A percentile compares a stretch with the other conserved stretches of the same genome.
These are phyloP conservation scores for Polysphondylium violaceum DNA, from an alignment of 78 protist species.

Conservation along the genomic window DNA sequence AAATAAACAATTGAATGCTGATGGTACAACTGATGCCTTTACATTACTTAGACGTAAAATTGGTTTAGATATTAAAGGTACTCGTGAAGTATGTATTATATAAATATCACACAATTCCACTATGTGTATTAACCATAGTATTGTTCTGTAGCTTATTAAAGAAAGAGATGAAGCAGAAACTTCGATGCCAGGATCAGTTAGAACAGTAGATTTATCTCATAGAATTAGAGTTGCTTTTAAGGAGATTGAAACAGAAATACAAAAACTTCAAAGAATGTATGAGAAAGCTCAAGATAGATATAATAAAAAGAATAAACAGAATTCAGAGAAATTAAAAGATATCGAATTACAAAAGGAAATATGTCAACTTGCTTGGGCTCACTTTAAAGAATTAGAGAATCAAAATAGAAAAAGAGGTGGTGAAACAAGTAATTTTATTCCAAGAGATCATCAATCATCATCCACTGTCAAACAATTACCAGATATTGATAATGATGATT, in stretches of 20 bases:
- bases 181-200: conserved; percentile 73
- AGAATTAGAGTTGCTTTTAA: conserved; percentile 24
- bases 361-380: conserved; percentile 41
- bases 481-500: conserved; percentile 69
- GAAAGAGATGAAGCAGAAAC: conserved; percentile 77
- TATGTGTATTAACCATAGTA: too few species aligned
- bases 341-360: conserved; percentile 40
- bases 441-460: conserved; percentile 10
- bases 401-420: conserved; percentile 66
- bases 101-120: background rate
- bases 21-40: conserved; percentile 66
- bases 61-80: conserved; percentile 75
- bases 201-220: conserved; percentile 75
- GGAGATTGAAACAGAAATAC: conserved; percentile 37
- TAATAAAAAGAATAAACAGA: conserved; percentile 43
- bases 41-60: conserved; percentile 64
- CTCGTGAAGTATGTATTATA: conserved; percentile 17
- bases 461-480: conserved; percentile 34
- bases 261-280: conserved; percentile 63
- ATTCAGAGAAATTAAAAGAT: conserved; percentile 46
- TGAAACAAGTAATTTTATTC: conserved; percentile 29
- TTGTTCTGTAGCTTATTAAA: conserved; percentile 41
- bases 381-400: conserved; percentile 40
- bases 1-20: conserved; percentile 32
- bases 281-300: conserved; percentile 61